Evolutionary conservation across 345 rosid genomes (phyloP), one percentile per base, ranked within the genome.

Genomic region (Camelina hispida): DNA sequence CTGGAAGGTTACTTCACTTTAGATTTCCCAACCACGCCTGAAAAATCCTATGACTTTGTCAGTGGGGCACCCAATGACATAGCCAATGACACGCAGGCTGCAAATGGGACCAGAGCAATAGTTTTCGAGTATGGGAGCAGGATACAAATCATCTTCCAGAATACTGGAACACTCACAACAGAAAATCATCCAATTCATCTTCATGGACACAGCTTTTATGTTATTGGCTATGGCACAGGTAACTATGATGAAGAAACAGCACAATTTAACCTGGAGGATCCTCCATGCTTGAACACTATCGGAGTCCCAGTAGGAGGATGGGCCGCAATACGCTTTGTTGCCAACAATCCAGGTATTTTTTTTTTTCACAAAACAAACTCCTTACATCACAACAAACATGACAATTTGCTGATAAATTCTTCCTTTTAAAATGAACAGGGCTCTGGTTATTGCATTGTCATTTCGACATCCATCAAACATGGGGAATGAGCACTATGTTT

Each of bases 361-460:
- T 28, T 59, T 14, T 28, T 38, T 25, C 56, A 55, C 46, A 53
- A 50, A 23, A 52, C 40, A 50, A 23, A 52, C 40, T 78, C 60
- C 32, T 28, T 48, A 28, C 81, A 66, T 32, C 81, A 52, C 34
- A 58, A 57, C 40, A 47, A 54, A 35, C 15, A 35, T 44, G 0
- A 40, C 63, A 66, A 66, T 15, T 71, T 77, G 15, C 77, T 77
- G 72, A 78, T 43, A 71, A 16, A 3, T 16, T 38, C 56, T 70
- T 46, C 75, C 53, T 51, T 40, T n/a, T 35, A 4, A 4, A 18
- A 50, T 50, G 50, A 60, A 22, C 16, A 90, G 97, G 97, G 35
- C 95, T 88, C 62, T 93, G 97, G 98, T 84, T 93, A 73, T 79
- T 90, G 85, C 98, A 90, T 65, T 93, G 98, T 62, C 98, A 90